Evolutionary conservation across 495 filamentous ascomycete genomes (phyloP).

Genomic region (Podospora pseudopauciseta): DNA sequence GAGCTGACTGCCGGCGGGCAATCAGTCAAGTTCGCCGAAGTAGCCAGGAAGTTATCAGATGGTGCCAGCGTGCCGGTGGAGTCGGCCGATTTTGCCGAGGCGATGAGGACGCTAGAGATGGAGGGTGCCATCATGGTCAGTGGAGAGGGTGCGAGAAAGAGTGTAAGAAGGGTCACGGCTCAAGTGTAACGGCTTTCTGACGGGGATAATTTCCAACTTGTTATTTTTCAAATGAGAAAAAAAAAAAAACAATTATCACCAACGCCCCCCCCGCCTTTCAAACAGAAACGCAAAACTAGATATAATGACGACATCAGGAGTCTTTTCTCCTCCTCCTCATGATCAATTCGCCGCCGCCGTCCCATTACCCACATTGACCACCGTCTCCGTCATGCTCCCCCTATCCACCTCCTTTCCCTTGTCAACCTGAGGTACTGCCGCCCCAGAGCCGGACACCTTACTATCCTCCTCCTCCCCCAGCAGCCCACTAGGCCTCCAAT

Average conservation of each 20-base stretch:
- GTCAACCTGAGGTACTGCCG: background rate
- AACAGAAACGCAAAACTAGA: conserved; percentile 9
- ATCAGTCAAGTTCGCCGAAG: conserved; percentile 70
- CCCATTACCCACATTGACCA: background rate
- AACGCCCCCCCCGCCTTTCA: background rate
- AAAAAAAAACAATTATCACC: background rate
- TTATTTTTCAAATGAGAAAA: background rate
- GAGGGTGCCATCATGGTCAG: conserved; percentile 78
- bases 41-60: conserved; percentile 70
- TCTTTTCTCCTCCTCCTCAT: background rate
- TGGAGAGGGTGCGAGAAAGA: conserved; percentile 81
- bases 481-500: conserved; percentile 56
- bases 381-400: conserved; percentile 7
- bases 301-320: conserved; percentile 14
- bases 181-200: conserved; percentile 29
- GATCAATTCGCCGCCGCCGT: background rate
- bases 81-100: conserved; percentile 73
- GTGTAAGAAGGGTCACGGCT: conserved; percentile 68
- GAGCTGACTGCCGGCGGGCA: conserved; percentile 68
- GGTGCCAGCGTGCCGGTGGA: conserved; percentile 71
- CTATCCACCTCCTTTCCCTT: conserved; percentile 18
- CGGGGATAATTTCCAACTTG: background rate
- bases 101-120: conserved; percentile 71
- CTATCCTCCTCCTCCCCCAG: background rate
- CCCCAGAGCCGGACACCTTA: background rate